Conservation (phyloP, 1,139 yeast species). For the Hansenula sp. region DNA sequence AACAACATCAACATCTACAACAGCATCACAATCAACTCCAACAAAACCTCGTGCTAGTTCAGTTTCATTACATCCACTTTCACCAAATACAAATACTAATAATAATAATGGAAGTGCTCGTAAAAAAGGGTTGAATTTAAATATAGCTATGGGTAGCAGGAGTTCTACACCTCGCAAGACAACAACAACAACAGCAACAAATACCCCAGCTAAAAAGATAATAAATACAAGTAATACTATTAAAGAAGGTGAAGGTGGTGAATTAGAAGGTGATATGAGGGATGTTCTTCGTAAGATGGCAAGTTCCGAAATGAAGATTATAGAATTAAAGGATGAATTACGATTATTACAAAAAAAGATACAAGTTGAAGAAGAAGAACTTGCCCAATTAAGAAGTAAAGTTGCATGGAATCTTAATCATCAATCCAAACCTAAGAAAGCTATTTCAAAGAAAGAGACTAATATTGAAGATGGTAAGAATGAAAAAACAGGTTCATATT, state of each 20-base stretch:
- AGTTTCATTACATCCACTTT: slow-evolving; percentile 18
- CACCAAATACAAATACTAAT: background rate
- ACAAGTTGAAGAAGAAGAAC: slow-evolving; percentile 30
- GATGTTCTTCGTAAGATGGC: slow-evolving; percentile 57
- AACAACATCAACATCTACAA: slow-evolving; percentile 2
- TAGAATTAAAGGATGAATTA: slow-evolving; percentile 51
- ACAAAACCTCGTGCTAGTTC: slow-evolving; percentile 20
- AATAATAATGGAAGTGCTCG: slow-evolving; percentile 2
- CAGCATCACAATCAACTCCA: slow-evolving; percentile 21
- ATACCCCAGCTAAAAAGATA: no score
- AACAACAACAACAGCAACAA: background rate
- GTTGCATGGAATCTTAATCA: slow-evolving; percentile 38
- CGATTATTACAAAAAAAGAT: slow-evolving; percentile 25
- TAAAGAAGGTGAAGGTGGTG: background rate
- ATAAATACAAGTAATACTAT: no score
- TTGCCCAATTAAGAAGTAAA: slow-evolving; percentile 37
- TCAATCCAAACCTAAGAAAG: background rate
- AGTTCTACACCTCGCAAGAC: slow-evolving; percentile 1
- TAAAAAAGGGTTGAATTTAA: slow-evolving; percentile 14
- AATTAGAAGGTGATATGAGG: slow-evolving; percentile 33
- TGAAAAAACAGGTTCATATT: slow-evolving; percentile 22
- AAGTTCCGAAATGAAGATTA: slow-evolving; percentile 55
- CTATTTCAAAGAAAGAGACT: no score
- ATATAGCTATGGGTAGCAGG: slow-evolving; percentile 11
- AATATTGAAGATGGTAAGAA: slow-evolving; percentile 11